These are phyloP conservation scores for Russula foetens DNA, from an alignment of 768 basidiomycete genomes.

Conservation along the genomic window DNA sequence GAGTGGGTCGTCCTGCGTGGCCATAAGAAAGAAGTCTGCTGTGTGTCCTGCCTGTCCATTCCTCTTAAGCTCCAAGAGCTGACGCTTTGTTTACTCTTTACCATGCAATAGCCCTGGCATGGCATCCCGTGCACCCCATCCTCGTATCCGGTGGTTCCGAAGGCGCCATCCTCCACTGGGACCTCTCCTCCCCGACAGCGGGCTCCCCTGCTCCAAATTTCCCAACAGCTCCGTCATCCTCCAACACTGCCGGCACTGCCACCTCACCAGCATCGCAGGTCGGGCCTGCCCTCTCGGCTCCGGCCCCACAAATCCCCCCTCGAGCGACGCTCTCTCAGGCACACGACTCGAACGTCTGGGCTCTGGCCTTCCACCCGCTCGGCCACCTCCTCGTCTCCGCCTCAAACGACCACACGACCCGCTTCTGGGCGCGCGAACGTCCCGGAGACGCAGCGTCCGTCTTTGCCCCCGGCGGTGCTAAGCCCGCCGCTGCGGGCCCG, in stretches of 20 bases:
- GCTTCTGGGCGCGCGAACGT: slow-evolving; percentile 95
- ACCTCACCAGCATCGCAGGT: neutral
- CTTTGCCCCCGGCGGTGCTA: slow-evolving; percentile 76
- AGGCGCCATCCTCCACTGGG: slow-evolving; percentile 93
- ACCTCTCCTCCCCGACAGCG: slow-evolving; percentile 52
- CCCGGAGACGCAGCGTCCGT: slow-evolving; percentile 76
- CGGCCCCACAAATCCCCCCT: slow-evolving; percentile 35
- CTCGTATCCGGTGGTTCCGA: slow-evolving; percentile 93
- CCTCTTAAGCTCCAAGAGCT: neutral
- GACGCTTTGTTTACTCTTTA: neutral
- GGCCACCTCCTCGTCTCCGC: slow-evolving; percentile 91
- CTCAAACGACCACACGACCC: slow-evolving; percentile 97
- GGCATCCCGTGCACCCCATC: slow-evolving; percentile 92
- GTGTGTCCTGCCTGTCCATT: neutral
- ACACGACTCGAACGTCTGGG: slow-evolving; percentile 97
- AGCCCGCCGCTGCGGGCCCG: slow-evolving; percentile 65
- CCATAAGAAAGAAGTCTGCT: slow-evolving; percentile 87
- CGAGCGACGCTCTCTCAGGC: slow-evolving; percentile 88
- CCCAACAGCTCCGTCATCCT: neutral
- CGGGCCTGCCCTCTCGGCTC: neutral
- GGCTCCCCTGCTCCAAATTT: slow-evolving; percentile 32
- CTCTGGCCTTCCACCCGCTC: slow-evolving; percentile 89
- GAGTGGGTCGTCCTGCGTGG: slow-evolving; percentile 88
- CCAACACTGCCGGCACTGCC: neutral
- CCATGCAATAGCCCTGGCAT: slow-evolving; percentile 61